Evolutionary conservation across 1,139 yeast genomes (phyloP).

Genomic region (Komagataea norvegica): DNA sequence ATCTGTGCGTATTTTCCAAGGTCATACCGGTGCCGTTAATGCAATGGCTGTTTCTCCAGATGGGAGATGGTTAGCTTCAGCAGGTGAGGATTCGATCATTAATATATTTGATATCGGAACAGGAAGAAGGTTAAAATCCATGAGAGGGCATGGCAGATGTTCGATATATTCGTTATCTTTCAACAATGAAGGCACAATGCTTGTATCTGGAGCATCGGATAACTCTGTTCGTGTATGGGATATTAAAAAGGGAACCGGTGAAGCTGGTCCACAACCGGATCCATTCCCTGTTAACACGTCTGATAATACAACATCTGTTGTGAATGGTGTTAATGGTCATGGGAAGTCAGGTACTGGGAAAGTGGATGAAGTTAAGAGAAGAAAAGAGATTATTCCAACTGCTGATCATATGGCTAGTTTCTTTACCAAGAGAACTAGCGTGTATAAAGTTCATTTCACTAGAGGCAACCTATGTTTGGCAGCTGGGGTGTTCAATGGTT

Average conservation of each 20-base stretch:
- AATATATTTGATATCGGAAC: constrained; percentile 94
- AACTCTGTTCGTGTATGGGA: constrained; percentile 96
- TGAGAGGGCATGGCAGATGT: constrained; percentile 88
- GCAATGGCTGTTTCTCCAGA: constrained; percentile 90
- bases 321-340: constrained; percentile 20
- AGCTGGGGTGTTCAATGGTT: constrained; percentile 74
- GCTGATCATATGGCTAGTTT: constrained; percentile 91
- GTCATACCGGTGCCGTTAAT: constrained; percentile 86
- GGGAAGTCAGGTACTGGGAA: constrained; percentile 32
- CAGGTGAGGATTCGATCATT: constrained; percentile 88
- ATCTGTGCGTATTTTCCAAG: constrained; percentile 89
- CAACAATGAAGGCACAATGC: constrained; percentile 80
- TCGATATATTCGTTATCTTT: constrained; percentile 83
- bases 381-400: constrained; percentile 72
- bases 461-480: constrained; percentile 87
- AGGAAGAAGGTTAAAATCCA: constrained; percentile 76
- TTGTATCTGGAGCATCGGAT: constrained; percentile 93
- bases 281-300: constrained; percentile 43
- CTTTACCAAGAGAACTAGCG: constrained; percentile 91
- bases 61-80: constrained; percentile 95
- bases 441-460: constrained; percentile 88
- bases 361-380: constrained; percentile 43
- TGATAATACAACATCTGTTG: constrained; percentile 29
- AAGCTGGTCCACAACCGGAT: constrained; percentile 79
- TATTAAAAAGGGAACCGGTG: constrained; percentile 76